These are phyloP conservation scores for Pseudocercospora pini-densiflorae DNA, from an alignment of 2,329 filamentous ascomycete genomes.

Conservation along the genomic window DNA sequence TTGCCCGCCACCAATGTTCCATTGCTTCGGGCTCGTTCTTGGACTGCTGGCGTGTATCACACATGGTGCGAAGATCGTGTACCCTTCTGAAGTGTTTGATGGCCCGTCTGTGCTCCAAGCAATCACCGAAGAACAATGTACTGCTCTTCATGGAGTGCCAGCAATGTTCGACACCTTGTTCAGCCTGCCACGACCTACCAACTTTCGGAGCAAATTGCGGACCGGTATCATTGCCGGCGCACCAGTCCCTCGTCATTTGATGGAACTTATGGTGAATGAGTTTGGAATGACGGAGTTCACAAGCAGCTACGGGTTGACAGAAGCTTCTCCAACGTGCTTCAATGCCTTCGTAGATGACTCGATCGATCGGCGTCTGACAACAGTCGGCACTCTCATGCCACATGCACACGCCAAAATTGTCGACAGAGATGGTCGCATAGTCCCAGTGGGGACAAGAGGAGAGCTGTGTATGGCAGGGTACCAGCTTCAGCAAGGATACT, in stretches of 20 bases:
- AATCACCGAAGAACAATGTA: slow-evolving; percentile 58
- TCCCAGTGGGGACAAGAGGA: slow-evolving; percentile 69
- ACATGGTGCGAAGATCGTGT: slow-evolving; percentile 76
- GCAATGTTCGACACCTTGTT: slow-evolving; percentile 78
- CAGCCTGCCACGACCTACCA: slow-evolving; percentile 50
- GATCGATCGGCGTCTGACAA: slow-evolving; percentile 68
- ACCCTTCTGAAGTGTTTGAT: slow-evolving; percentile 75
- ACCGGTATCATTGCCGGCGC: slow-evolving; percentile 81
- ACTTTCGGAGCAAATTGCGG: slow-evolving; percentile 58
- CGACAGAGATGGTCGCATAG: slow-evolving; percentile 66
- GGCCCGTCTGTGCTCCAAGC: slow-evolving; percentile 67
- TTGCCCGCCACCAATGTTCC: slow-evolving; percentile 83
- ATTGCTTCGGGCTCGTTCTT: slow-evolving; percentile 82
- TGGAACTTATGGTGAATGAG: slow-evolving; percentile 73
- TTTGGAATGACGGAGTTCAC: slow-evolving; percentile 77
- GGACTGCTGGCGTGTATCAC: slow-evolving; percentile 74
- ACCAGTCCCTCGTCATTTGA: slow-evolving; percentile 74
- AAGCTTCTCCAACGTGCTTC: slow-evolving; percentile 80
- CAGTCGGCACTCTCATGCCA: slow-evolving; percentile 76
- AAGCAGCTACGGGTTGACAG: slow-evolving; percentile 65
- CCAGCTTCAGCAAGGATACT: slow-evolving; percentile 68
- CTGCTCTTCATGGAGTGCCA: slow-evolving; percentile 77
- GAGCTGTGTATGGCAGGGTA: slow-evolving; percentile 81
- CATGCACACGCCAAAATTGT: slow-evolving; percentile 77
- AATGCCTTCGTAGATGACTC: slow-evolving; percentile 77